Evolutionary conservation across 495 filamentous ascomycete species (phyloP), one percentile per base, ranked within the genome.

Genomic region (Pseudevernia furfuracea): DNA sequence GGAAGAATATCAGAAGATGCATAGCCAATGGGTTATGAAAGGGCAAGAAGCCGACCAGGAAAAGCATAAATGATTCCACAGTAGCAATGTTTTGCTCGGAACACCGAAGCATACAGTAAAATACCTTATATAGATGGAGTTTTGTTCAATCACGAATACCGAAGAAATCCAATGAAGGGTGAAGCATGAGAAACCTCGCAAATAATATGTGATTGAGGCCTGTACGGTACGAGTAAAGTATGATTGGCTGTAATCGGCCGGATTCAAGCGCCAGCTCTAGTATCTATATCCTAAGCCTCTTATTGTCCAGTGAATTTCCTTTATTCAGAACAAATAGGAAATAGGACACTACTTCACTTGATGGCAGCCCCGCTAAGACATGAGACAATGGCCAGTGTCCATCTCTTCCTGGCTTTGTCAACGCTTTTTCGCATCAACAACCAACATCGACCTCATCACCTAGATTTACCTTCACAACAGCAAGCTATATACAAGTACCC

Each of bases 11-110:
- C 62, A 66, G 11, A 63, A 72, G 58, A 53, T 68, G 59, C 67
- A 74, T 63, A 70, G 65, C 46, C 59, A 66, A 34, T 74, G 72
- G 72, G 64, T 74, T 32, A 73, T 73, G 71, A 61, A 73, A 60
- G 71, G 70, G 10, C 68, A 73, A 66, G 59, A 73, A 17, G 62
- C 60, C 14, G 72, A 74, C 58, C 65, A 71, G 63, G 67, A 63
- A 52, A 69, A 66, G 60, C 64, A 66, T n/a, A 23, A 60, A 36
- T 66, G 25, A 55, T 34, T 19, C 4, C 14, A 49, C 5, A 10
- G 25, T 23, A 25, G 23, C 12, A 15, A 25, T 49, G 10, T 14
- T 14, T 39, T 14, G 37, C 12, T 11, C 12, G 10, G 37, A 39
- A 39, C 12, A 39, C 37, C 37, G 37, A 39, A 39, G 37, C 4